A percentile compares a stretch with the other conserved stretches of the same genome.
Conservation (phyloP, 2,329 filamentous ascomycete species). For the Colletotrichum scovillei region DNA sequence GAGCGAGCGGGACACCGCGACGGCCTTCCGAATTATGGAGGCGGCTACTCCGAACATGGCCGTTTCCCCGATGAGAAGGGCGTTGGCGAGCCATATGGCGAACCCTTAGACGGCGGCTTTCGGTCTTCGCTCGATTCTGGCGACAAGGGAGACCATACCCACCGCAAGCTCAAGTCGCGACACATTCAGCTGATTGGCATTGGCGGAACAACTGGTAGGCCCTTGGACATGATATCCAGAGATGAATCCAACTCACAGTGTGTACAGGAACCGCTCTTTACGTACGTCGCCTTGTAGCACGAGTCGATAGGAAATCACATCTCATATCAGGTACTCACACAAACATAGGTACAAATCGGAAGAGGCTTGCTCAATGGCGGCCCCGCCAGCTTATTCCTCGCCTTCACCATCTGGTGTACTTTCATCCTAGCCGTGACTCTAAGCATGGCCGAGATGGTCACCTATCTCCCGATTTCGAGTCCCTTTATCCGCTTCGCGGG, state of each 20-base stretch:
- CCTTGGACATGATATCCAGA: slow-evolving; percentile 56
- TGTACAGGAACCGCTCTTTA: slow-evolving; percentile 29
- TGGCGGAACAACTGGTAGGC: slow-evolving; percentile 73
- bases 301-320: neutral
- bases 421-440: slow-evolving; percentile 71
- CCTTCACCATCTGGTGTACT: slow-evolving; percentile 71
- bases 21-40: slow-evolving; percentile 14
- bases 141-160: slow-evolving; percentile 53
- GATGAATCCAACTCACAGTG: neutral
- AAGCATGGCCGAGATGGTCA: slow-evolving; percentile 80
- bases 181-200: slow-evolving; percentile 72
- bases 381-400: slow-evolving; percentile 67
- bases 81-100: slow-evolving; percentile 23
- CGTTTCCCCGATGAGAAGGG: slow-evolving; percentile 26
- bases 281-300: slow-evolving; percentile 11
- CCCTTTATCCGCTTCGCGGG: slow-evolving; percentile 84
- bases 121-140: slow-evolving; percentile 28
- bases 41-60: neutral
- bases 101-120: slow-evolving; percentile 18
- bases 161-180: slow-evolving; percentile 64
- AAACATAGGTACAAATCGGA: slow-evolving; percentile 63
- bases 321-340: slow-evolving; percentile 14
- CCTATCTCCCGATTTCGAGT: slow-evolving; percentile 80
- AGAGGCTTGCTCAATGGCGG: slow-evolving; percentile 68
- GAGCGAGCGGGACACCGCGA: slow-evolving; percentile 31